These are phyloP conservation scores for Wickerhamiella azyma DNA, from an alignment of 805 yeast species.

Conservation along the genomic window DNA sequence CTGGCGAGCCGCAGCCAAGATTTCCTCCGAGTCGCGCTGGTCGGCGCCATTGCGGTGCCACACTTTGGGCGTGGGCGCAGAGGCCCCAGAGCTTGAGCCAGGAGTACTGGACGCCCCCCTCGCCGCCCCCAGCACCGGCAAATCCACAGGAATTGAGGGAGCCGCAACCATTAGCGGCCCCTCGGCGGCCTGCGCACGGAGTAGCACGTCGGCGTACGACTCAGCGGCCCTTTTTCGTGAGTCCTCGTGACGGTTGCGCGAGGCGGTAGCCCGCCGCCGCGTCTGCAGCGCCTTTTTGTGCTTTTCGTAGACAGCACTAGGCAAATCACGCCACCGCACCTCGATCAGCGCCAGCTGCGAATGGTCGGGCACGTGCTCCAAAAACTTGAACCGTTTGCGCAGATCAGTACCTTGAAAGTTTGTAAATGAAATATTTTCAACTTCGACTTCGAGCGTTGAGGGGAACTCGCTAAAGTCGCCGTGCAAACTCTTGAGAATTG, in stretches of 20 bases:
- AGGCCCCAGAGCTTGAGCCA: no score
- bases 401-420: conserved; percentile 44
- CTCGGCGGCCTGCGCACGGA: conserved; percentile 22
- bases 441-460: conserved; percentile 39
- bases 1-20: conserved; percentile 10
- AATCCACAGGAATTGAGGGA: no score
- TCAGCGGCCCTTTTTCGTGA: conserved; percentile 22
- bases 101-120: no score
- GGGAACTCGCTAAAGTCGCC: conserved; percentile 59
- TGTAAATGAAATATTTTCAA: conserved; percentile 61
- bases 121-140: conserved; percentile 17
- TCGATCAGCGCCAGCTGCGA: conserved; percentile 75
- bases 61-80: conserved; percentile 12
- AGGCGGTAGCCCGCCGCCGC: conserved; percentile 16
- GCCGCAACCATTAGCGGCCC: conserved; percentile 12
- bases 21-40: conserved; percentile 11
- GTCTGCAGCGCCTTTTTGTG: conserved; percentile 20
- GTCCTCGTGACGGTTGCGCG: conserved; percentile 21
- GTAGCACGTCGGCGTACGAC: conserved; percentile 26
- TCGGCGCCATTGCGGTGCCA: conserved; percentile 16
- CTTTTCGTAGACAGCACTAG: conserved; percentile 18
- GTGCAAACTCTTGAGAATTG: conserved; percentile 50
- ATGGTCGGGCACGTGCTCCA: conserved; percentile 74
- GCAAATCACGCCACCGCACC: conserved; percentile 54
- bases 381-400: conserved; percentile 50